A percentile compares a stretch with the other conserved stretches of the same genome.
phyloP scores from a whole-genome alignment of 1,139 yeast species.

The Cylindricascospora bacillispora region DNA sequence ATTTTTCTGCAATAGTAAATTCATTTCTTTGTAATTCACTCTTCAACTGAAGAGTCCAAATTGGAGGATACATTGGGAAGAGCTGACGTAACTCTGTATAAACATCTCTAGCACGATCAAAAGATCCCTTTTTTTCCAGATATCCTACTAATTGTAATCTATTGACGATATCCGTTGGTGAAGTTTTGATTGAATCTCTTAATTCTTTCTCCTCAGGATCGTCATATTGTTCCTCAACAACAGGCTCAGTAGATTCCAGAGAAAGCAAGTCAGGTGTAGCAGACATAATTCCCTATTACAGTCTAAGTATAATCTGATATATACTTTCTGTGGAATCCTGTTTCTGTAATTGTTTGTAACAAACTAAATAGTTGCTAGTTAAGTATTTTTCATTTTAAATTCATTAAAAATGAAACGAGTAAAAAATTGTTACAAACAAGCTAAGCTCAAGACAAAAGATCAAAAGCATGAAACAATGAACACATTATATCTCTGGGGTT shows the following conservation, averaged over 20 bases:
- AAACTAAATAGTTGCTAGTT: too few relatives aligned
- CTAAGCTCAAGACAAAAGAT: too few relatives aligned
- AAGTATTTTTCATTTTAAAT: too few relatives aligned
- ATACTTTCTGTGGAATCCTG: too few relatives aligned
- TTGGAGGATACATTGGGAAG: constrained; percentile 51
- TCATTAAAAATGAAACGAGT: too few relatives aligned
- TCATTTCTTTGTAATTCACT: constrained; percentile 60
- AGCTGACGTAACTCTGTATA: constrained; percentile 50
- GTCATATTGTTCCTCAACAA: constrained; percentile 4
- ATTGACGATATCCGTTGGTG: constrained; percentile 42
- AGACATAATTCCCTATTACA: too few relatives aligned
- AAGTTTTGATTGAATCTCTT: constrained; percentile 18
- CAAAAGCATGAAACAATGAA: too few relatives aligned
- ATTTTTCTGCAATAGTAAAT: constrained; percentile 36
- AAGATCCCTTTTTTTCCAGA: constrained; percentile 45
- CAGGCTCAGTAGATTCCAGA: neutral
- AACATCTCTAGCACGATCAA: constrained; percentile 45
- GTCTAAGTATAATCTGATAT: too few relatives aligned
- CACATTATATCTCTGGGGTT: constrained; percentile 17
- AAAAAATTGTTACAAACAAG: too few relatives aligned
- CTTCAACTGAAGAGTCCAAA: constrained; percentile 65
- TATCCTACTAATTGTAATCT: constrained; percentile 49
- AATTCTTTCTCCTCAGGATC: constrained; percentile 27
- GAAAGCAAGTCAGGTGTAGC: neutral
- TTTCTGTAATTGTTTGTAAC: too few relatives aligned